phyloP scores from a whole-genome alignment of 805 yeast species.

The Candida qinlingensis region DNA sequence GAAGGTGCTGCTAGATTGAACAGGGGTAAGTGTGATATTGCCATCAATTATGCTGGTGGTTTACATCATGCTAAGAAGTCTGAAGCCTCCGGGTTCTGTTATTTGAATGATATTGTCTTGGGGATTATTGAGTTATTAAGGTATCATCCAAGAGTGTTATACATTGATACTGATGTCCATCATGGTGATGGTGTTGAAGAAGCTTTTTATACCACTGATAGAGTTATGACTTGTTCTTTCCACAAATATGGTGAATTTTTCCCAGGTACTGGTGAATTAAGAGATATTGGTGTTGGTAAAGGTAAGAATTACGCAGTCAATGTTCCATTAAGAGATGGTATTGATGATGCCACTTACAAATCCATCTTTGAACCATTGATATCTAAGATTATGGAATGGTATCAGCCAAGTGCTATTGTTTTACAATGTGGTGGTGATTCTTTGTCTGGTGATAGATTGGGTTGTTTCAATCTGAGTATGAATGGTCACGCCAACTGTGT shows the following conservation, averaged over 20 bases:
- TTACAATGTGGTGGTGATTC: constrained; percentile 98
- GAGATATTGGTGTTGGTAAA: constrained; percentile 82
- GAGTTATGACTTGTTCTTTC: constrained; percentile 95
- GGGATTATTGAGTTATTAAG: constrained; percentile 80
- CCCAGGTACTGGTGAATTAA: constrained; percentile 94
- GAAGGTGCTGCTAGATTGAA: constrained; percentile 87
- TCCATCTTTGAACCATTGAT: constrained; percentile 87
- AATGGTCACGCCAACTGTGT: constrained; percentile 96
- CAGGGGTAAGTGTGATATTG: constrained; percentile 85
- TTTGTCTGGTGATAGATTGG: constrained; percentile 85
- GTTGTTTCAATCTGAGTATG: constrained; percentile 89
- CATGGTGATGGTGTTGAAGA: constrained; percentile 99
- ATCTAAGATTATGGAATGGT: constrained; percentile 56
- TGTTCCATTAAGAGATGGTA: constrained; percentile 92
- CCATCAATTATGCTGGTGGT: constrained; percentile 96
- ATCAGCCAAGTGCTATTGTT: constrained; percentile 82
- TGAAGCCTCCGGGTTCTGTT: constrained; percentile 94
- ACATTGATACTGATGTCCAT: constrained; percentile 91
- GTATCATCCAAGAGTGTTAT: constrained; percentile 87
- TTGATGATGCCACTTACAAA: constrained; percentile 89
- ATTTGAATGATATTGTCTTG: constrained; percentile 88
- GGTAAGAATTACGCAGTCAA: constrained; percentile 87
- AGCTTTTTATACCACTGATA: constrained; percentile 89
- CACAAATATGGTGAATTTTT: constrained; percentile 95
- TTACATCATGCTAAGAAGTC: constrained; percentile 93